Evolutionary conservation across 129 eudicot species (phyloP), one percentile per base, ranked within the genome.

Genomic region (Kitagawia praeruptora): DNA sequence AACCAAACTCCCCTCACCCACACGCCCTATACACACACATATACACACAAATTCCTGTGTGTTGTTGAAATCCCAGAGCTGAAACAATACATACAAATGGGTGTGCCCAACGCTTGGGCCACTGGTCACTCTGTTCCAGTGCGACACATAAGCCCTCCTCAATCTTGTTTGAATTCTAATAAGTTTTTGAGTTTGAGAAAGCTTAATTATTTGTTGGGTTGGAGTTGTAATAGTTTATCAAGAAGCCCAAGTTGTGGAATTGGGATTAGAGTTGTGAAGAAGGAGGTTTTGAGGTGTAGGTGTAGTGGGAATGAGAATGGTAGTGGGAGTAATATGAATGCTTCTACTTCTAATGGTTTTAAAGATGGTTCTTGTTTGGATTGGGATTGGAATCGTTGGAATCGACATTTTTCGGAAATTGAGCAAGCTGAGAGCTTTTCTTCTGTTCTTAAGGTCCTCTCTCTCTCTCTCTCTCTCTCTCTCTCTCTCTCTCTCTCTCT

Each of bases 361-460:
- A 61, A 61, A 67, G 10, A 67, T 67, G 8, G 9, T 0, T 81
- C 89, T 76, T 85, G 86, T 21, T 88, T 87, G 14, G 94, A 87
- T 42, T 96, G 99, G 99, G 99, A 92, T 86, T 96, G 99, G 99
- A 90, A 80, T 80, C 86, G 89, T 48, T 96, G 99, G 99, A 87
- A 83, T 8, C 89, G 98, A 47, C 90, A 96, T 85, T 96, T 96
- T 76, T 70, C 94, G 25, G 95, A 96, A 75, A 84, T 96, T 53
- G 98, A 92, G 82, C 97, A 92, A 51, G 93, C 92, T 67, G 99
- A 95, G 85, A 89, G 89, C 77, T 86, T 83, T 69, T 93, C 91
- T 83, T 92, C 99, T 73, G 83, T 95, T 79, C 94, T 95, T 38
- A 93, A 95, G 97, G 99, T 51, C 54, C 2, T 46, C 49, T 95